A percentile compares a stretch with the other conserved stretches of the same genome.
phyloP scores from a whole-genome alignment of 371 early-diverging fungal species.

The Actinomortierella wolfii region DNA sequence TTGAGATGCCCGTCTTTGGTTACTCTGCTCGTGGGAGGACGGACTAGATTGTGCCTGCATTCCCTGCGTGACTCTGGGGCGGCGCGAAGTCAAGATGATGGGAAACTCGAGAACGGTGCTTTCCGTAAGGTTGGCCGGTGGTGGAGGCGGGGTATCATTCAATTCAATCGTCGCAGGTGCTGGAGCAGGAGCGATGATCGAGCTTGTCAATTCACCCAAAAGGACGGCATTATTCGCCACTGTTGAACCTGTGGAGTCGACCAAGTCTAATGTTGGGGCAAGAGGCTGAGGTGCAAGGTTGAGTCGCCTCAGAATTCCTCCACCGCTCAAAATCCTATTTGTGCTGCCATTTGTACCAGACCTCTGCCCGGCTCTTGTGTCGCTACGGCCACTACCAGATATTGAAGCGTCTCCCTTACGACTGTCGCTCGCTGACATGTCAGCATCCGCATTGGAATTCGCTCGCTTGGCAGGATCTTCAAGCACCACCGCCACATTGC shows the following conservation, averaged over 20 bases:
- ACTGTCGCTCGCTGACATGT: too few relatives aligned
- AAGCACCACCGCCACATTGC: slow-evolving; percentile 35
- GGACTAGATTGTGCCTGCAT: background rate
- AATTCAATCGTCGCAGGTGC: slow-evolving; percentile 28
- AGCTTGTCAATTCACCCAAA: slow-evolving; percentile 31
- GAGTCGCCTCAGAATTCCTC: slow-evolving; percentile 29
- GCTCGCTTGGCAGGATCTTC: slow-evolving; percentile 17
- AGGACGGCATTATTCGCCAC: slow-evolving; percentile 35
- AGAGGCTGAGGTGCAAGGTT: slow-evolving; percentile 27
- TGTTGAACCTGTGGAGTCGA: slow-evolving; percentile 34
- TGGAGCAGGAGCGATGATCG: slow-evolving; percentile 40
- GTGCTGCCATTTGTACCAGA: too few relatives aligned
- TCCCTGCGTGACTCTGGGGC: slow-evolving; percentile 10
- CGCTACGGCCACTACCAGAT: slow-evolving; percentile 5
- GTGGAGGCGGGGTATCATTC: slow-evolving; percentile 39
- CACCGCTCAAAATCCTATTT: slow-evolving; percentile 11
- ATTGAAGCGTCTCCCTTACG: too few relatives aligned
- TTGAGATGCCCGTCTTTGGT: too few relatives aligned
- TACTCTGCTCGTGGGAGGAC: too few relatives aligned
- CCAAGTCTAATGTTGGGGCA: slow-evolving; percentile 24
- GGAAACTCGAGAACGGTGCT: slow-evolving; percentile 39
- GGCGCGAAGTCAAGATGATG: slow-evolving; percentile 40
- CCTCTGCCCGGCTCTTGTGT: background rate
- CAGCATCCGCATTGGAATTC: slow-evolving; percentile 1
- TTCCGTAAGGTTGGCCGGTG: slow-evolving; percentile 22